A percentile compares a stretch with the other conserved stretches of the same genome.
These are phyloP conservation scores for Coemansia sp. DNA, from an alignment of 192 early-diverging fungal genomes.

Conservation along the genomic window DNA sequence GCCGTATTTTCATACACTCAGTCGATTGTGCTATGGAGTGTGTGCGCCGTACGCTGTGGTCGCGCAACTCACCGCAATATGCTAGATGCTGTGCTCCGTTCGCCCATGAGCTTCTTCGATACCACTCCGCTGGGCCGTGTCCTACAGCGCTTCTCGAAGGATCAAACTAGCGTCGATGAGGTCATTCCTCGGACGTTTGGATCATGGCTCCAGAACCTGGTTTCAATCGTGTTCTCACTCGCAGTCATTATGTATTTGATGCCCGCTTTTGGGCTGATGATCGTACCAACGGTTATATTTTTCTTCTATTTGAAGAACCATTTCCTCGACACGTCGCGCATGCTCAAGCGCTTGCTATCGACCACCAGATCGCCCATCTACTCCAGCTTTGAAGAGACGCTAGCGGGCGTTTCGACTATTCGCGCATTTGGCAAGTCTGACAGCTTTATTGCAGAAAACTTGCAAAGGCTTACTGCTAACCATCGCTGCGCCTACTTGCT, in stretches of 20 bases:
- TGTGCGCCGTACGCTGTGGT: constrained; percentile 81
- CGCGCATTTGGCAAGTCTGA: constrained; percentile 60
- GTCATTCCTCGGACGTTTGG: constrained; percentile 59
- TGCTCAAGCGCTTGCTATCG: constrained; percentile 76
- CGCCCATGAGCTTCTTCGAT: constrained; percentile 65
- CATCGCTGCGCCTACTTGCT: constrained; percentile 77
- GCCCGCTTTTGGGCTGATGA: constrained; percentile 55
- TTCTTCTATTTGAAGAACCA: constrained; percentile 56
- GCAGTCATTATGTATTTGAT: constrained; percentile 50
- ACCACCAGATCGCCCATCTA: constrained; percentile 72
- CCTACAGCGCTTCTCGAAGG: constrained; percentile 87
- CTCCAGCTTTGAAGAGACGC: constrained; percentile 61
- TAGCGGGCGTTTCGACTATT: constrained; percentile 63
- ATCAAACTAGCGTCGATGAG: constrained; percentile 81
- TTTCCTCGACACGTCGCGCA: constrained; percentile 72
- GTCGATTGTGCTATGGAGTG: constrained; percentile 73
- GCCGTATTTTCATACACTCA: constrained; percentile 66
- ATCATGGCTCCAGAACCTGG: constrained; percentile 52
- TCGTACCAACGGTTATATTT: constrained; percentile 55
- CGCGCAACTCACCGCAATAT: constrained; percentile 71
- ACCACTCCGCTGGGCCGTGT: constrained; percentile 81
- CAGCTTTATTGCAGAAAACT: constrained; percentile 71
- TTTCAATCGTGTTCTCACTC: constrained; percentile 47
- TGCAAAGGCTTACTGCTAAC: constrained; percentile 73
- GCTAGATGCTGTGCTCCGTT: constrained; percentile 70